Conservation (phyloP, 768 basidiomycete species). For the Tulasnella sp. region DNA sequence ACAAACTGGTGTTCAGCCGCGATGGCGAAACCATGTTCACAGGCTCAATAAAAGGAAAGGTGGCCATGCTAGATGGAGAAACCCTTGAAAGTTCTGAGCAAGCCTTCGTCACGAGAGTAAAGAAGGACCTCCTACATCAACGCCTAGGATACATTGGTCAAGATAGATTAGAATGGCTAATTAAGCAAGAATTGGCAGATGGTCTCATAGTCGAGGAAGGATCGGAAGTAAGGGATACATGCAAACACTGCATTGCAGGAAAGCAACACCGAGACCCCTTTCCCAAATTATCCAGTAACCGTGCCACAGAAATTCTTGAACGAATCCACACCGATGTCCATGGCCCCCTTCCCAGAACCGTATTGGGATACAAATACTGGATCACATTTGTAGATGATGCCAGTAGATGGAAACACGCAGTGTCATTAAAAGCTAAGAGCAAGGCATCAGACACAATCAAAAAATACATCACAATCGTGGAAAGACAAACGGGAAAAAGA, state of each 20-base stretch:
- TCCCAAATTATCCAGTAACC: background rate
- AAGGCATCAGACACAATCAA: too few relatives aligned
- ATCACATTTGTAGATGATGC: too few relatives aligned
- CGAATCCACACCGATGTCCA: conserved; percentile 27
- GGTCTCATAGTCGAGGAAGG: too few relatives aligned
- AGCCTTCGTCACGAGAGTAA: background rate
- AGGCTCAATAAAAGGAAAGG: background rate
- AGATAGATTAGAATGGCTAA: background rate
- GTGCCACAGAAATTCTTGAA: background rate
- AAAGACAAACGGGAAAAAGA: too few relatives aligned
- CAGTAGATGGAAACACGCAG: too few relatives aligned
- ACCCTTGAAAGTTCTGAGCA: background rate
- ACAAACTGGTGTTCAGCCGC: background rate
- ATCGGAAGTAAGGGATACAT: background rate
- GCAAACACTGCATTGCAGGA: conserved; percentile 19
- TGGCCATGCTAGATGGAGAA: background rate
- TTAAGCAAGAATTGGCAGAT: background rate
- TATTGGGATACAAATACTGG: too few relatives aligned
- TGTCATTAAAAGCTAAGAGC: too few relatives aligned
- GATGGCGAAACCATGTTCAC: background rate
- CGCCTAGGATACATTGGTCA: conserved; percentile 10
- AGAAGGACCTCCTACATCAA: background rate
- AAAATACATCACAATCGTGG: too few relatives aligned
- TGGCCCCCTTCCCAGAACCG: too few relatives aligned
- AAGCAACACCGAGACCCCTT: conserved; percentile 23